Conservation (phyloP, 1,284 basidiomycete genomes). For the Pterulicium gracile region DNA sequence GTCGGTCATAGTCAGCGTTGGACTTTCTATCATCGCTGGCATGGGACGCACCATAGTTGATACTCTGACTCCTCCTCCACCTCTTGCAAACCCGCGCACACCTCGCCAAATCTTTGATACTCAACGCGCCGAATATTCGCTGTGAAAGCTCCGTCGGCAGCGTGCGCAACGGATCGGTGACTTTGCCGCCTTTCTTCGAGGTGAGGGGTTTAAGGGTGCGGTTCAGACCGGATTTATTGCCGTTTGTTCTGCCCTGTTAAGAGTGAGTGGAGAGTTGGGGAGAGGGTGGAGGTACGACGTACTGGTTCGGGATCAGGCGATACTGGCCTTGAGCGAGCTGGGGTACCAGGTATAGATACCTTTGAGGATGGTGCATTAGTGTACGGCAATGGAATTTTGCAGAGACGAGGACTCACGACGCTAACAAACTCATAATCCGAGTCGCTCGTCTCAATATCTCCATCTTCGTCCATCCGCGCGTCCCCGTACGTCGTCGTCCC, state of each 20-base stretch:
- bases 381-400: constrained; percentile 3
- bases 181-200: constrained; percentile 13
- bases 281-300: too few species aligned
- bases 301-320: constrained; percentile 35
- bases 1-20: background rate
- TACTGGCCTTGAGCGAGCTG: constrained; percentile 48
- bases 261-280: too few species aligned
- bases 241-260: too few species aligned
- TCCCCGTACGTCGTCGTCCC: constrained; percentile 31
- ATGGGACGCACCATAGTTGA: constrained; percentile 73
- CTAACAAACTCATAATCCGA: constrained; percentile 66
- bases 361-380: constrained; percentile 21
- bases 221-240: too few species aligned
- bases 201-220: constrained; percentile 18
- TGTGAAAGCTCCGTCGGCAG: constrained; percentile 77
- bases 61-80: constrained; percentile 78
- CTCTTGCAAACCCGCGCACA: constrained; percentile 76
- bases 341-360: constrained; percentile 63
- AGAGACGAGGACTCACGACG: constrained; percentile 40
- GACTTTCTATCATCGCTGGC: background rate
- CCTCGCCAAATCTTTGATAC: constrained; percentile 57
- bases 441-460: constrained; percentile 35
- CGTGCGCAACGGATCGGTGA: constrained; percentile 51
- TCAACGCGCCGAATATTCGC: constrained; percentile 57
- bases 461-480: constrained; percentile 29